Evolutionary conservation across 139 green algal species (phyloP).

Genomic region (Astrephomene gubernaculifera): DNA sequence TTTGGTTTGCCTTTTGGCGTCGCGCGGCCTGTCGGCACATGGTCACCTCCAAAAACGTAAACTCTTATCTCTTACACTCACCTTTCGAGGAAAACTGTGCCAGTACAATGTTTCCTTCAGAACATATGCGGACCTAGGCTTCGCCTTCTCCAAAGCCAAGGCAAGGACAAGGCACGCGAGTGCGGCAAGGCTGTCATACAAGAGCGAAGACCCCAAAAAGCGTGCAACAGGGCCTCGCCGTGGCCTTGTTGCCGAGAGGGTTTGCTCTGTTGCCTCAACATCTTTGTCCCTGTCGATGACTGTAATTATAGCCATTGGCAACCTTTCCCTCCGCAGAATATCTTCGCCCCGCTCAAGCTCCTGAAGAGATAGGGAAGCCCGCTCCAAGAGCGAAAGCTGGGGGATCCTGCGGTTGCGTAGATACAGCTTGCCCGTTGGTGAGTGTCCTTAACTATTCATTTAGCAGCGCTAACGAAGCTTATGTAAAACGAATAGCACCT

Average conservation of each 20-base stretch:
- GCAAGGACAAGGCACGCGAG: constrained; percentile 7
- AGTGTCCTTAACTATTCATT: too few species aligned
- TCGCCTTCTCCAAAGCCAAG: constrained; percentile 1
- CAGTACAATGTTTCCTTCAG: constrained; percentile 37
- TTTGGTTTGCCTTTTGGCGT: neutral
- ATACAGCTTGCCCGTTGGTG: too few species aligned
- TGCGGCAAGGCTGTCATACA: neutral
- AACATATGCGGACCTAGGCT: neutral
- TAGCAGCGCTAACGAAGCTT: too few species aligned
- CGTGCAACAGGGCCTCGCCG: neutral
- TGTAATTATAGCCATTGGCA: neutral
- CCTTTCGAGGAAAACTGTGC: constrained; percentile 53
- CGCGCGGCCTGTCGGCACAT: too few species aligned
- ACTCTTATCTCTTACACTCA: neutral
- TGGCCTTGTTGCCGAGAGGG: neutral
- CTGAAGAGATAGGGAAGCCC: neutral
- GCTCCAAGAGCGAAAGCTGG: neutral
- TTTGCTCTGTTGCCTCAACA: neutral
- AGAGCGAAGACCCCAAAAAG: neutral
- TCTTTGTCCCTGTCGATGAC: neutral
- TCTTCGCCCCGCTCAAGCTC: neutral
- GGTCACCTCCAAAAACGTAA: neutral
- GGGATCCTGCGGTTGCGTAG: neutral
- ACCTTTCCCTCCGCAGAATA: neutral
- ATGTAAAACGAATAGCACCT: too few species aligned